These are phyloP conservation scores for Plasmodium chabaudi DNA, from an alignment of 169 alveolate species.

Conservation along the genomic window DNA sequence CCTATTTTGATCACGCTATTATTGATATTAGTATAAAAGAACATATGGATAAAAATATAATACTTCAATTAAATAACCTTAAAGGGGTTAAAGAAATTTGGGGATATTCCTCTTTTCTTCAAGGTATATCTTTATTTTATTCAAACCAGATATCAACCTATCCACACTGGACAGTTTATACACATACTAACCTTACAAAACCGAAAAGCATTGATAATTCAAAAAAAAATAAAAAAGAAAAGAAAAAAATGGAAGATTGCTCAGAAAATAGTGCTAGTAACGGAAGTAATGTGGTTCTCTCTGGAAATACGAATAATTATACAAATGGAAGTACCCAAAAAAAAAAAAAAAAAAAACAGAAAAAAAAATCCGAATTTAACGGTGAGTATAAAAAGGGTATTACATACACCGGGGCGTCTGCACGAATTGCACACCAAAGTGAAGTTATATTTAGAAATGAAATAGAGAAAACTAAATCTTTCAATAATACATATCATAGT, in stretches of 20 bases:
- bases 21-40: slow-evolving; percentile 40
- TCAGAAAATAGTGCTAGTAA: background rate
- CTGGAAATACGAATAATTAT: slow-evolving; percentile 5
- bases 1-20: slow-evolving; percentile 63
- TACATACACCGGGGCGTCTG: slow-evolving; percentile 76
- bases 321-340: background rate
- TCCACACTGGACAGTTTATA: slow-evolving; percentile 66
- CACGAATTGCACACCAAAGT: slow-evolving; percentile 71
- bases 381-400: slow-evolving; percentile 50
- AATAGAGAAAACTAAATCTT: slow-evolving; percentile 33
- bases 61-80: slow-evolving; percentile 14
- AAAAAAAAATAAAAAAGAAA: slow-evolving; percentile 1
- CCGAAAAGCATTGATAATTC: background rate
- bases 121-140: slow-evolving; percentile 55
- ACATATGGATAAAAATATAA: slow-evolving; percentile 9
- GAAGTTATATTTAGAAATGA: slow-evolving; percentile 59
- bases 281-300: background rate
- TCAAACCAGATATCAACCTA: slow-evolving; percentile 26
- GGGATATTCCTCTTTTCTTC: slow-evolving; percentile 68
- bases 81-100: slow-evolving; percentile 36
- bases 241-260: background rate
- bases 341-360: slow-evolving; percentile 6
- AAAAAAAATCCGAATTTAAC: background rate
- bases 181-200: slow-evolving; percentile 17
- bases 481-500: too few relatives aligned